phyloP scores from a whole-genome alignment of 805 yeast genomes.

The Saturnispora bothae region DNA sequence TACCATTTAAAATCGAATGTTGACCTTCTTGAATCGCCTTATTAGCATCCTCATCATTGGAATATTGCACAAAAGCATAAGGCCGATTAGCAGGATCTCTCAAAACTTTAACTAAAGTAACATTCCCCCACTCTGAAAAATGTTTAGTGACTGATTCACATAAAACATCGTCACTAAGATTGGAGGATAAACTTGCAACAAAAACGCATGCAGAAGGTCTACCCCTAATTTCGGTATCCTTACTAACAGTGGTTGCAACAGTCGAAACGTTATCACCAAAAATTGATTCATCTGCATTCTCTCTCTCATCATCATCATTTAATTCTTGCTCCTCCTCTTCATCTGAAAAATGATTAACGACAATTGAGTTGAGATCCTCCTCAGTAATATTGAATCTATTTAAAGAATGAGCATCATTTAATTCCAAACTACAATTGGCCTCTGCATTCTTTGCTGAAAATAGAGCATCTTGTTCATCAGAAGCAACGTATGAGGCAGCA shows the following conservation, averaged over 20 bases:
- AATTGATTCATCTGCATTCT: neutral
- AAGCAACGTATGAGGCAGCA: neutral
- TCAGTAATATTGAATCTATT: neutral
- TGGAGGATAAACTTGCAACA: constrained; percentile 74
- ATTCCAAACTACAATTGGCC: no score
- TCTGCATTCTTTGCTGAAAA: neutral
- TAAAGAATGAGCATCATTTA: neutral
- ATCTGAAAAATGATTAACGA: neutral
- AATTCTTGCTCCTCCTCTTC: neutral
- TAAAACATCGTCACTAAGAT: constrained; percentile 58
- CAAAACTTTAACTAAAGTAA: constrained; percentile 68
- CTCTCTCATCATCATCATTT: neutral
- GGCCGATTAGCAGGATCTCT: constrained; percentile 78
- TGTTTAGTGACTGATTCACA: constrained; percentile 58
- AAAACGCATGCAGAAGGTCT: constrained; percentile 82
- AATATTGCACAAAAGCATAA: constrained; percentile 86
- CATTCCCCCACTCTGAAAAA: constrained; percentile 61
- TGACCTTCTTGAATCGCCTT: constrained; percentile 61
- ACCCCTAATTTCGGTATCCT: constrained; percentile 26
- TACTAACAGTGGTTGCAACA: neutral
- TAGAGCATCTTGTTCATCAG: neutral
- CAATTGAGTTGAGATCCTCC: neutral
- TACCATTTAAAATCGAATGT: constrained; percentile 56
- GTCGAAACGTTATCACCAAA: neutral
- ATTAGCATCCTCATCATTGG: constrained; percentile 57